Evolutionary conservation across 371 early-diverging fungal species (phyloP), one percentile per base, ranked within the genome.

Genomic region (Haplosporangium sp.): DNA sequence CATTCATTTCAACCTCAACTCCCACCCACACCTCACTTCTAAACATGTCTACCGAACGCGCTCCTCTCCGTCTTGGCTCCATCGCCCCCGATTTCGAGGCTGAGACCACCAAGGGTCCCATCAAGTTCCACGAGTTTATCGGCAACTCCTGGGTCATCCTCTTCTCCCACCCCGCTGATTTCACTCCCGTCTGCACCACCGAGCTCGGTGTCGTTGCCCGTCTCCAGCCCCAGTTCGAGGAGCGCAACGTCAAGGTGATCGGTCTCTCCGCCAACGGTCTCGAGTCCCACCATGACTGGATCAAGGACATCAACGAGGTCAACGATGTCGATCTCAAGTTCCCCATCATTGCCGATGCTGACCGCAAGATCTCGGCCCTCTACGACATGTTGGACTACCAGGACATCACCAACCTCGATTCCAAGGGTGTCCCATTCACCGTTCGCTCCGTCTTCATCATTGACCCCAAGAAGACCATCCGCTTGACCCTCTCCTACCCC

Each of bases 381-480:
- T 98, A 96, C 87, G 96, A 94, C 73, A 98, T 98, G 98, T 87
- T 98, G 71, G 98, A 98, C 82, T 76, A 89, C 77, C 92, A 96
- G 84, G 98, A 97, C 82, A 82, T 91, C 43, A 93, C 95, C 77
- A 97, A 97, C 84, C 89, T 96, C 40, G 94, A 94, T 81, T 82
- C 74, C 71, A 89, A 90, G 69, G 98, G 98, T 59, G 86, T 97
- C 67, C 97, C 97, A 2, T 92, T 96, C 83, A 98, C 98, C 40
- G 94, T 97, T 65, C 94, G 98, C 60, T 91, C 94, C 36, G 97
- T 98, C 46, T 98, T 97, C 83, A 89, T 98, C 74, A 91, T 98
- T 54, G 98, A 97, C 83, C 95, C 96, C 68, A 88, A 90, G 70
- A 95, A 96, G 90, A 89, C 84, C 43, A 93, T 98, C 81, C 94